Base-by-base conservation (phyloP, 169 alveolate species). In the Plasmodium yoelii region DNA sequence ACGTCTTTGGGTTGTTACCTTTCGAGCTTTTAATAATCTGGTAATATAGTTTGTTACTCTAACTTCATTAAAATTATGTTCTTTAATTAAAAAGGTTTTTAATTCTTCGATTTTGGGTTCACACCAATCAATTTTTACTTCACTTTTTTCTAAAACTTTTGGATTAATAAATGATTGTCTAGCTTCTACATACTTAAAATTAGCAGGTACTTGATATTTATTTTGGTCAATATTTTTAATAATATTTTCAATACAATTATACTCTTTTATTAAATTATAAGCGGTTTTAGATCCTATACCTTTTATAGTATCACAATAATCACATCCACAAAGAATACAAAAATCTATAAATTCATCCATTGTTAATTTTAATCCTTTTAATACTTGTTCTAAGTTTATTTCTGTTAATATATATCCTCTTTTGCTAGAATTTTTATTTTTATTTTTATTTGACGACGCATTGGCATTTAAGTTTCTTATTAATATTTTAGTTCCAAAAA, bases 301-400 rank as follows among this genome's bases (percentile, higher is more conserved):
- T 87, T 95, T 94, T 59, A 98, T 92, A 8, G 98, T 96, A 64
- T 95, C 97, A 89, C 99, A 95, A 92, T 98, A 98, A 94, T 98
- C 99, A 71, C 99, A 98, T 18, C 99, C 99, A 92, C 99, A 97
- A 68, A 98, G 94, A 15, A 98, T 98, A 93, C 99, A 98, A 65
- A 98, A 94, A 89, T 98, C 99, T n/a, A 97, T 95, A 87, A 98
- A 98, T 94, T 97, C 97, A 46, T 97, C 97, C 97, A 94, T 94
- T 49, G 94, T 96, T 71, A 98, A 71, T 19, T 94, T 75, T 84
- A 97, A 94, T 64, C 94, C 94, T 60, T 94, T 77, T 72, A 96
- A 91, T 51, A 94, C 95, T 82, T 86, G 88, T 8, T 91, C 88
- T n/a, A 96, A 72, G 34, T 93, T 93, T 18, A 97, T 93, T 53